Evolutionary conservation across 345 rosid species (phyloP), one percentile per base, ranked within the genome.

Genomic region (Sonneratia caseolaris): DNA sequence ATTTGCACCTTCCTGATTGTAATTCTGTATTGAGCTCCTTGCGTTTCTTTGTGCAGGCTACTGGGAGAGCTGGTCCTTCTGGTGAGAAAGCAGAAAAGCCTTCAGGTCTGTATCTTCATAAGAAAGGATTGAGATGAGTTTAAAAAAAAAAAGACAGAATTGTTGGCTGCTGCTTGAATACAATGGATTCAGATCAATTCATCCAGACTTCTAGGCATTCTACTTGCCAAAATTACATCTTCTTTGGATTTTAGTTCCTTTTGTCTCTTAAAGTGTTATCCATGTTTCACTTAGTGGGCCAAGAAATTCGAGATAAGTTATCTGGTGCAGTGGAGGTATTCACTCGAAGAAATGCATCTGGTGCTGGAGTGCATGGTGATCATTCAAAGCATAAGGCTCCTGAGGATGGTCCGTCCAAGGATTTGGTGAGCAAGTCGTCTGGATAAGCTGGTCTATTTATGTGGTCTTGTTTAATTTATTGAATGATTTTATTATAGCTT

Each of bases 271-370:
- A 19, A 47, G 45, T 64, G 24, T 22, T 6, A 9, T 69, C 22
- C 45, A 4, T 37, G 66, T 75, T 42, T 2, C 38, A 3, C 24
- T 62, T 74, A 85, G 87, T 79, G 70, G 89, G 83, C 38, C 82
- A 80, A 68, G 89, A 81, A 75, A 80, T 75, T 22, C 84, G 85
- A 0, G 87, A 83, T 49, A 83, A 80, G 76, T 73, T 83, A 76
- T 76, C 87, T 3, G 85, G 89, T 72, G 85, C 85, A 43, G 89
- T 78, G 65, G 89, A 85, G 70, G 86, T 76, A 75, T 79, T 81
- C 70, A 78, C 84, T 10, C 68, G 85, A 51, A 83, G 76, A 69
- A 79, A 76, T 71, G 74, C 82, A 65, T 53, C 82, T 37, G 81
- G 85, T 5, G 66, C 82, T 42, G 45, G 45, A 42, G 3, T 42